Base-by-base conservation (phyloP, 345 rosid genomes). In the Erysimum cheiranthoides region DNA sequence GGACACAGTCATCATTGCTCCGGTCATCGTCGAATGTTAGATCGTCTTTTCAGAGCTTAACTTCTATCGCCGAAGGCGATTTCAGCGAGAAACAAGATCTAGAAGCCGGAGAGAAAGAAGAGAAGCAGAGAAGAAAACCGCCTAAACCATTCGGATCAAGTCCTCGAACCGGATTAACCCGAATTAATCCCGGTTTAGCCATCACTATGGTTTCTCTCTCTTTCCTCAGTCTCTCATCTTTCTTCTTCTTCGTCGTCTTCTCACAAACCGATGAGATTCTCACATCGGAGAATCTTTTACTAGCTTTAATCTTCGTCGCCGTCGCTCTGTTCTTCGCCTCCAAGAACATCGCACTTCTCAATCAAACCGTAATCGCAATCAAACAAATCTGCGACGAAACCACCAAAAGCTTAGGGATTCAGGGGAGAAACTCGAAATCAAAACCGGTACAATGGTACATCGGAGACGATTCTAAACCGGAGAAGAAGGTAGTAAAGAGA, bases 381-480 rank as follows among this genome's bases (percentile, higher is more conserved):
- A 88, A 80, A 71, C 88, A 83, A 56, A 64, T 87, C 31, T 85
- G 84, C 73, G 85, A 82, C 40, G 83, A 80, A 31, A 81, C 82
- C 54, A 58, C 79, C 0, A 85, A 66, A 71, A 65, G 81, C 71
- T 52, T 91, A 52, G 61, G 81, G 27, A 61, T 80, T 40, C 73
- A 56, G 14, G 45, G 42, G 53, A 79, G 84, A 43, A 79, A 71
- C 45, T 5, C 45, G 3, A 45, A 62, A 70, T 62, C 89, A 8
- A 86, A 79, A 80, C 86, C 86, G 53, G 88, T 92, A 11, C 86
- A 88, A 31, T 95, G 99, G 97, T 92, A 85, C 81, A 90, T 95
- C 46, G 97, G 99, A 2, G 66, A 78, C 16, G 65, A 77, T 5
- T 38, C 70, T 0, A 73, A 65, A 30, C 62, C 81, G 74, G 73